A percentile compares a stretch with the other conserved stretches of the same genome.
Conservation (phyloP, 1,139 yeast species). For the Taiozyma sp. region DNA sequence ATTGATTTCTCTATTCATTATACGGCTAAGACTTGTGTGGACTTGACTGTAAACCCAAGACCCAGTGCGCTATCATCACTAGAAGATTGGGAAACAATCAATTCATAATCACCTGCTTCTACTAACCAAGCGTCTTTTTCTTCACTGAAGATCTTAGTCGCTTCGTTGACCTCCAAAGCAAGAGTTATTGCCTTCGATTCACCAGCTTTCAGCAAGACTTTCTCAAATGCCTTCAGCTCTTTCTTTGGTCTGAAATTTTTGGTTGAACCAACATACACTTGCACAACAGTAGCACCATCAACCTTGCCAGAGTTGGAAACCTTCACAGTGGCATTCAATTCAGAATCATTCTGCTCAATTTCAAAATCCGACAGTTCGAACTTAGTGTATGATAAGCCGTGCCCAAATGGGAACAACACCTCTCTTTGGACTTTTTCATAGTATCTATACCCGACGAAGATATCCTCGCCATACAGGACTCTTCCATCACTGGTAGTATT, state of each 20-base stretch:
- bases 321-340: no score
- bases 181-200: slow-evolving; percentile 23
- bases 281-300: slow-evolving; percentile 39
- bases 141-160: slow-evolving; percentile 39
- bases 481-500: slow-evolving; percentile 36
- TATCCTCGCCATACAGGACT: slow-evolving; percentile 42
- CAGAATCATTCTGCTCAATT: no score
- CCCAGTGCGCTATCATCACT: slow-evolving; percentile 11
- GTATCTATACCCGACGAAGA: slow-evolving; percentile 36
- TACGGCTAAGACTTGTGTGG: no score
- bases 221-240: slow-evolving; percentile 50
- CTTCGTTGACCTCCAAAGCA: no score
- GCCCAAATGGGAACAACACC: slow-evolving; percentile 53
- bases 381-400: slow-evolving; percentile 50
- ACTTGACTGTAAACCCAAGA: no score
- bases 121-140: slow-evolving; percentile 41
- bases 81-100: slow-evolving; percentile 36
- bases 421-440: slow-evolving; percentile 42
- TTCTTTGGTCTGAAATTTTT: slow-evolving; percentile 45
- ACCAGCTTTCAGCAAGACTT: slow-evolving; percentile 32
- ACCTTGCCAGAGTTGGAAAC: slow-evolving; percentile 32
- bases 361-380: slow-evolving; percentile 29
- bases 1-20: no score
- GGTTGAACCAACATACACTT: slow-evolving; percentile 35
- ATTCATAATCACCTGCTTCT: slow-evolving; percentile 41